Percentiles rank a stretch among this genome's conserved stretches.
Evolutionary conservation across 75 land plant species (phyloP).

Genomic region (Gnetum montanum): DNA sequence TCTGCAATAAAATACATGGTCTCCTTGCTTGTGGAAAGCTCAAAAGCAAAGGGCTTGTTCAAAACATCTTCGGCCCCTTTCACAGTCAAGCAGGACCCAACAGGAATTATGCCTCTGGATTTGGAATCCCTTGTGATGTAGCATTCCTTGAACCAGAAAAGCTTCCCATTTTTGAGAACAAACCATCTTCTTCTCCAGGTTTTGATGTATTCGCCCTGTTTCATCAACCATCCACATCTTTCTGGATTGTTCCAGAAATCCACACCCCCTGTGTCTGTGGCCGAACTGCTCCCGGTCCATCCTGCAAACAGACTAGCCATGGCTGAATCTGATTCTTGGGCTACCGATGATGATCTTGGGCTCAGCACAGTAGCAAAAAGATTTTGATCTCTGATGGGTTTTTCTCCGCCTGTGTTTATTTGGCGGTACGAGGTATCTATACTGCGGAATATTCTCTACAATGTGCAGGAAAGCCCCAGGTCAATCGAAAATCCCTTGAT

Average conservation of each 20-base stretch:
- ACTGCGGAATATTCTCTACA: too few relatives aligned
- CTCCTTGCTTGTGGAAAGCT: constrained; percentile 66
- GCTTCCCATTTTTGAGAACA: constrained; percentile 80
- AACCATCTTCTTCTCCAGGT: constrained; percentile 98
- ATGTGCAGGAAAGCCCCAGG: too few relatives aligned
- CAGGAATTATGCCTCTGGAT: constrained; percentile 76
- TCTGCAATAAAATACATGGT: constrained; percentile 94
- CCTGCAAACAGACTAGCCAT: constrained; percentile 15
- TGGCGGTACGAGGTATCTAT: too few relatives aligned
- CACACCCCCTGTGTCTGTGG: constrained; percentile 11
- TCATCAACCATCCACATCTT: constrained; percentile 82
- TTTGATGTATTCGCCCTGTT: constrained; percentile 93
- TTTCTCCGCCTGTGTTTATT: too few relatives aligned
- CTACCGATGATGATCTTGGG: too few relatives aligned
- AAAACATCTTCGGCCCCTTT: constrained; percentile 94
- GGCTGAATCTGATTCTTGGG: too few relatives aligned
- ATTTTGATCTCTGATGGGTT: too few relatives aligned
- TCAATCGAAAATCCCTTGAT: too few relatives aligned
- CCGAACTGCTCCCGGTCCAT: neutral
- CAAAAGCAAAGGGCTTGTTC: constrained; percentile 76
- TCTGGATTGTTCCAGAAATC: constrained; percentile 83
- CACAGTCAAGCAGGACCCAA: constrained; percentile 72
- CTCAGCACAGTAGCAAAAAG: too few relatives aligned
- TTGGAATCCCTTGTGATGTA: constrained; percentile 39
- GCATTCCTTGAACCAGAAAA: constrained; percentile 92